These are phyloP conservation scores for Ilyonectria mors-panacis DNA, from an alignment of 2,329 filamentous ascomycete species.

Conservation along the genomic window DNA sequence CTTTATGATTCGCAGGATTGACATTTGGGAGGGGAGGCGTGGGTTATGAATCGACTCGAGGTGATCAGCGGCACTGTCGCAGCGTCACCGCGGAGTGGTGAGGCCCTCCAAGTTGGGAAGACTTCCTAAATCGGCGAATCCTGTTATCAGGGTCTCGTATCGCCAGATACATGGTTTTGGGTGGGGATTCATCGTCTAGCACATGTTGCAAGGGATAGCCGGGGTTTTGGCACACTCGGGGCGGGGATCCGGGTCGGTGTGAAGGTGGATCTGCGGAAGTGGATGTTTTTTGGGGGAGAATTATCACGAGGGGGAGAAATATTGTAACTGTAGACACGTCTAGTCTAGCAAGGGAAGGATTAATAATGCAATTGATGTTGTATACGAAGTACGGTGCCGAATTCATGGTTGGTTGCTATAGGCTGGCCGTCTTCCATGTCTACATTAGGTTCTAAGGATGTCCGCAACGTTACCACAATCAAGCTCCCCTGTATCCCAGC, in stretches of 20 bases:
- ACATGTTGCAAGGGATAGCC: slow-evolving; percentile 21
- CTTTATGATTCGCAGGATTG: slow-evolving; percentile 19
- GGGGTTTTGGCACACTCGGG: slow-evolving; percentile 28
- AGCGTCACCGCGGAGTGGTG: neutral
- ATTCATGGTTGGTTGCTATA: neutral
- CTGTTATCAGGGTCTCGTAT: neutral
- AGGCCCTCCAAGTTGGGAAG: neutral
- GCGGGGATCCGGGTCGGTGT: slow-evolving; percentile 21
- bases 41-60: slow-evolving; percentile 15
- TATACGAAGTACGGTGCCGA: neutral
- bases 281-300: neutral
- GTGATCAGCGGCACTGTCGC: slow-evolving; percentile 11
- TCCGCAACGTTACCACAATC: neutral
- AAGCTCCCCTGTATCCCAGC: neutral
- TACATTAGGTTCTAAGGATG: neutral
- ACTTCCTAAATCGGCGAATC: neutral
- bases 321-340: too few relatives aligned
- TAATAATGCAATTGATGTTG: neutral
- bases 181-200: neutral
- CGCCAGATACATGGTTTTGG: neutral
- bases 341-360: neutral
- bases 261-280: neutral
- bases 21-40: slow-evolving; percentile 6
- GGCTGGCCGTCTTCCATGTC: neutral
- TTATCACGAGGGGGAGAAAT: neutral